phyloP scores from a whole-genome alignment of 75 land plant species.

The Cunninghamia lanceolata region DNA sequence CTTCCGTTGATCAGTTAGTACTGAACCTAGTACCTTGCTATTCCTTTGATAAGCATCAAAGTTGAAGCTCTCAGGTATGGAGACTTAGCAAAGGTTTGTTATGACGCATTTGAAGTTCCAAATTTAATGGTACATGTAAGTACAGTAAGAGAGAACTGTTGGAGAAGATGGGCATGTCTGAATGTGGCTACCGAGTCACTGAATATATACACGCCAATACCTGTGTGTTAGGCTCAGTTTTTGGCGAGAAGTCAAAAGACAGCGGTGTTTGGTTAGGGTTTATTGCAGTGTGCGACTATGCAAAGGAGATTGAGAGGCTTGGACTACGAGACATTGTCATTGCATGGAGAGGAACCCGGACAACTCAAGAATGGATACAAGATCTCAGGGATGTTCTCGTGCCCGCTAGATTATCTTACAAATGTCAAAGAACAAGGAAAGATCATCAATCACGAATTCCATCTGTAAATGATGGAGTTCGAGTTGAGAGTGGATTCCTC shows the following conservation, averaged over 20 bases:
- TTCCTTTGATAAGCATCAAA: not conserved
- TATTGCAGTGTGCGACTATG: not conserved
- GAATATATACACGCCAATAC: not conserved
- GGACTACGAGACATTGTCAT: too few relatives aligned
- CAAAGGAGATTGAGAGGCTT: not conserved
- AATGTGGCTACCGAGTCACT: not conserved
- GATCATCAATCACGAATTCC: too few relatives aligned
- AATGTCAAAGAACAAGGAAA: not conserved
- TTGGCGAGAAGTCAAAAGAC: not conserved
- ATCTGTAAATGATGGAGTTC: not conserved
- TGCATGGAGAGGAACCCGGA: too few relatives aligned
- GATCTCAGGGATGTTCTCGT: not conserved
- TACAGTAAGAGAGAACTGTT: slow-evolving; percentile 14
- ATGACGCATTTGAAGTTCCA: not conserved
- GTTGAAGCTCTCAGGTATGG: not conserved
- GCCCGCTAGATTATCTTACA: not conserved
- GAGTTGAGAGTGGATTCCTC: slow-evolving; percentile 41
- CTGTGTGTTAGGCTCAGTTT: not conserved
- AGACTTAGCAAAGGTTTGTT: not conserved
- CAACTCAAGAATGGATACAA: too few relatives aligned
- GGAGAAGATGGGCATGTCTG: not conserved
- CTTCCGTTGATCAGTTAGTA: too few relatives aligned
- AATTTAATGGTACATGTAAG: not conserved
- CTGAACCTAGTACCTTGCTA: too few relatives aligned
- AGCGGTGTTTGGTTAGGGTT: not conserved